Evolutionary conservation across 164 flowering plant species (phyloP), one percentile per base, ranked within the genome.

Genomic region (Litsea cubeba): DNA sequence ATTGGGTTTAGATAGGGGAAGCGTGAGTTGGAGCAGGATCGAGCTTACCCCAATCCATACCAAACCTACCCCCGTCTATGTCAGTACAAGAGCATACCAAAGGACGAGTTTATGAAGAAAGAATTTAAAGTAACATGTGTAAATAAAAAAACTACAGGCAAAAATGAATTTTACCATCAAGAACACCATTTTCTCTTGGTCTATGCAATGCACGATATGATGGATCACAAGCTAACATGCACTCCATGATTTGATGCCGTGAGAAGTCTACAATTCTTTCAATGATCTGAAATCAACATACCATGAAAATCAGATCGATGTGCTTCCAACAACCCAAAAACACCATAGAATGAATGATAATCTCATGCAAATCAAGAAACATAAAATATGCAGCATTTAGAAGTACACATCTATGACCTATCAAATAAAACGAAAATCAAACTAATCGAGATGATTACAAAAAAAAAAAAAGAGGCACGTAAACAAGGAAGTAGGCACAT

Each of bases 211-310:
- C 91, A 62, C 94, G 98, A 76, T 85, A 92, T 71, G 93, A 82
- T 71, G 97, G 91, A 89, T 96, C 97, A 88, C 83, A 87, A 76
- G 93, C 89, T 51, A 84, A 87, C 97, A 96, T 96, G 57, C 87
- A 78, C 73, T 87, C 97, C 85, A 82, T 83, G 71, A 94, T 85
- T 77, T 94, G 99, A 81, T 86, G 97, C 82, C 91, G 85, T 69
- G 94, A 85, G 84, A 92, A 92, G 85, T 96, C 99, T 75, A 96
- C 77, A 77, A 96, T 88, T 85, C 99, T 89, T 75, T 96, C 99
- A 87, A 94, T 94, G 67, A 87, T 83, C 99, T 96, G 84, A 18
- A 23, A 76, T 14, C 24, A 65, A 18, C 26, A 46, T 2, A 46
- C 15, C 26, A 71, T 35, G 32, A 76, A 30, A 17, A 65, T 65